Conservation (phyloP, 1,284 basidiomycete genomes). For the Melampsora allii-populina region DNA sequence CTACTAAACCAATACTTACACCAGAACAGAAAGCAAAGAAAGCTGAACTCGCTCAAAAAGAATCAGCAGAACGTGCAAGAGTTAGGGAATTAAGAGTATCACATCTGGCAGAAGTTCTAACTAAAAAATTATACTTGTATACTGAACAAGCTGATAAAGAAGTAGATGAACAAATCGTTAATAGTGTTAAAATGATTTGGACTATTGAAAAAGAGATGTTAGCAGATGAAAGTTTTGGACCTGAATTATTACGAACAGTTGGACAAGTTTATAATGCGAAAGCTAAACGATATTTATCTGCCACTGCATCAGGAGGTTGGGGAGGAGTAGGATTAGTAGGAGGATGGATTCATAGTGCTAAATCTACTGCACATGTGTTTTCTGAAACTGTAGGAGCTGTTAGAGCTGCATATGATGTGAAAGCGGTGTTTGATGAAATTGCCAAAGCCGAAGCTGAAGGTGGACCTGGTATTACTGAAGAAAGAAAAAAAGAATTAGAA, state of each 20-base stretch:
- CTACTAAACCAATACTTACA: slow-evolving; percentile 17
- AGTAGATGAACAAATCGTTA: slow-evolving; percentile 23
- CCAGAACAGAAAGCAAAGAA: slow-evolving; percentile 50
- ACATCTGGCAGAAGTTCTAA: slow-evolving; percentile 51
- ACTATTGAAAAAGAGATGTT: slow-evolving; percentile 60
- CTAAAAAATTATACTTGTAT: slow-evolving; percentile 51
- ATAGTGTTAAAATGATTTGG: slow-evolving; percentile 49
- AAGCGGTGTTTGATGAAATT: slow-evolving; percentile 91
- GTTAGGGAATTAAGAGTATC: slow-evolving; percentile 51
- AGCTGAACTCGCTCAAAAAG: slow-evolving; percentile 49
- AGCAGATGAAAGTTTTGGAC: slow-evolving; percentile 85
- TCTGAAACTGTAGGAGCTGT: slow-evolving; percentile 88
- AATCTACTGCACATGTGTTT: slow-evolving; percentile 88
- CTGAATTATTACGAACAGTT: slow-evolving; percentile 84
- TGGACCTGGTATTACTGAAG: slow-evolving; percentile 76
- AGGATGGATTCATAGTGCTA: slow-evolving; percentile 90
- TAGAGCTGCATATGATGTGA: slow-evolving; percentile 84
- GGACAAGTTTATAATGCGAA: slow-evolving; percentile 86
- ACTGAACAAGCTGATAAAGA: slow-evolving; percentile 45
- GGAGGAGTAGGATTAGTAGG: slow-evolving; percentile 64
- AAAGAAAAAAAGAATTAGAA: slow-evolving; percentile 83
- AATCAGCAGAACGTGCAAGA: slow-evolving; percentile 49
- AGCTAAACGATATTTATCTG: slow-evolving; percentile 54
- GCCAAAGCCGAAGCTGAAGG: slow-evolving; percentile 69
- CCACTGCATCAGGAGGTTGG: slow-evolving; percentile 69